phyloP scores from a whole-genome alignment of 192 early-diverging fungal species.

The Coemansia pectinata region DNA sequence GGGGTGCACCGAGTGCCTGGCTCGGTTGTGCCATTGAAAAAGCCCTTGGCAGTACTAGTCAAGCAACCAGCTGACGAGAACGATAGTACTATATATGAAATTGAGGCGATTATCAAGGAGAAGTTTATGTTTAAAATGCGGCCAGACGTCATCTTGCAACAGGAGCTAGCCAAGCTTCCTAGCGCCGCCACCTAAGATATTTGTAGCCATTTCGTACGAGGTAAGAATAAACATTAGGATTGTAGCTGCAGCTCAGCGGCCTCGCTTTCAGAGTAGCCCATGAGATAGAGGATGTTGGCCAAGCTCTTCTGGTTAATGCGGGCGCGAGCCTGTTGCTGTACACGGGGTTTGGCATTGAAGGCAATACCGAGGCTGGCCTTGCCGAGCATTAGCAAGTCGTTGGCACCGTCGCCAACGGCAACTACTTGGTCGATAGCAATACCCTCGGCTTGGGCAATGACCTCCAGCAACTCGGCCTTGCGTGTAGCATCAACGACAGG shows the following conservation, averaged over 20 bases:
- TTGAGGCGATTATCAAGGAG: conserved; percentile 44
- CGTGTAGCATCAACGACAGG: conserved; percentile 88
- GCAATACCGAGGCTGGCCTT: conserved; percentile 95
- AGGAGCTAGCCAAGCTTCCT: conserved; percentile 2
- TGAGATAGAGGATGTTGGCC: conserved; percentile 81
- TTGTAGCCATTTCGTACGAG: not conserved
- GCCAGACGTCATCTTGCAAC: conserved; percentile 39
- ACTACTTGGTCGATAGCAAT: conserved; percentile 89
- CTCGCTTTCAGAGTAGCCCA: conserved; percentile 86
- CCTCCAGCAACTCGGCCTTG: conserved; percentile 93
- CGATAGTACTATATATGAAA: conserved; percentile 11
- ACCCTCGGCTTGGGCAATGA: conserved; percentile 92
- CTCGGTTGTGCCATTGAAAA: conserved; percentile 31
- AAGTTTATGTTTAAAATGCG: conserved; percentile 52
- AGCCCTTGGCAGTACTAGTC: conserved; percentile 39
- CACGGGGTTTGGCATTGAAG: conserved; percentile 97
- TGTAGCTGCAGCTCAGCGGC: conserved; percentile 59
- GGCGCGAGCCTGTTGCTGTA: conserved; percentile 85
- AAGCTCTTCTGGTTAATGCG: conserved; percentile 95
- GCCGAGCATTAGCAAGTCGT: conserved; percentile 93
- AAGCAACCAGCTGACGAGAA: conserved; percentile 8
- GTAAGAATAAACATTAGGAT: not conserved
- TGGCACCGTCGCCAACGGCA: conserved; percentile 98
- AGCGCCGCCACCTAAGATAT: not conserved
- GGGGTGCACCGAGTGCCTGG: conserved; percentile 44